phyloP scores from a whole-genome alignment of 225 moss, liverwort and hornwort species.

The Anthoceros angustus region DNA sequence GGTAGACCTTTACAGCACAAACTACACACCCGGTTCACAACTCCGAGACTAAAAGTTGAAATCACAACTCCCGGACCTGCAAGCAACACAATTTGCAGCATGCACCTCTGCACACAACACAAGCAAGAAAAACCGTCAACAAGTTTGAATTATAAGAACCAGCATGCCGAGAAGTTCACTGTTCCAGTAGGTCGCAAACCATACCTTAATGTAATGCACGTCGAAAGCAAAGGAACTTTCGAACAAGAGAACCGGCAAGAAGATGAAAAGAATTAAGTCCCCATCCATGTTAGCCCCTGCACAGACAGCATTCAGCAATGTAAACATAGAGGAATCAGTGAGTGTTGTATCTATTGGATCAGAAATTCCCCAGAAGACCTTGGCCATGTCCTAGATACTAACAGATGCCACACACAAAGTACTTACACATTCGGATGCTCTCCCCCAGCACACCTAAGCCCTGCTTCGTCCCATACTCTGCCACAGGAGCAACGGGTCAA shows the following conservation, averaged over 20 bases:
- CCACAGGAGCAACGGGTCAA: conserved; percentile 5
- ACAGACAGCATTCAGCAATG: conserved; percentile 2
- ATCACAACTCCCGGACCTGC: conserved; percentile 87
- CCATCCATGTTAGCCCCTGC: conserved; percentile 81
- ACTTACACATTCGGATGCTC: conserved; percentile 82
- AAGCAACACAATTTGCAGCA: conserved; percentile 69
- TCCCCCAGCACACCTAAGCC: conserved; percentile 67
- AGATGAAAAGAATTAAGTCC: conserved; percentile 63
- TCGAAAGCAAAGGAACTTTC: conserved; percentile 96
- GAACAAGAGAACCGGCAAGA: conserved; percentile 89
- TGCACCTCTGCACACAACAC: conserved; percentile 41
- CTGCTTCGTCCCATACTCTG: conserved; percentile 60
- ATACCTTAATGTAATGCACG: conserved; percentile 75
- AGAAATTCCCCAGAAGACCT: background rate
- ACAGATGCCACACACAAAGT: background rate
- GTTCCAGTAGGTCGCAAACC: background rate
- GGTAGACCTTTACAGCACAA: background rate
- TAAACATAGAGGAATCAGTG: background rate
- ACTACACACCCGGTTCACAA: conserved; percentile 43
- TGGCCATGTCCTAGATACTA: background rate
- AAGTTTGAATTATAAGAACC: background rate
- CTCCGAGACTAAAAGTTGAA: conserved; percentile 68
- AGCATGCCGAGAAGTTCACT: background rate
- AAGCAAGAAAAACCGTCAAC: background rate
- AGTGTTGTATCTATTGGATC: background rate